Percentiles rank a stretch among this genome's conserved stretches.
These are phyloP conservation scores for Kluyveromyces wickerhamii DNA, from an alignment of 805 yeast species.

Conservation along the genomic window DNA sequence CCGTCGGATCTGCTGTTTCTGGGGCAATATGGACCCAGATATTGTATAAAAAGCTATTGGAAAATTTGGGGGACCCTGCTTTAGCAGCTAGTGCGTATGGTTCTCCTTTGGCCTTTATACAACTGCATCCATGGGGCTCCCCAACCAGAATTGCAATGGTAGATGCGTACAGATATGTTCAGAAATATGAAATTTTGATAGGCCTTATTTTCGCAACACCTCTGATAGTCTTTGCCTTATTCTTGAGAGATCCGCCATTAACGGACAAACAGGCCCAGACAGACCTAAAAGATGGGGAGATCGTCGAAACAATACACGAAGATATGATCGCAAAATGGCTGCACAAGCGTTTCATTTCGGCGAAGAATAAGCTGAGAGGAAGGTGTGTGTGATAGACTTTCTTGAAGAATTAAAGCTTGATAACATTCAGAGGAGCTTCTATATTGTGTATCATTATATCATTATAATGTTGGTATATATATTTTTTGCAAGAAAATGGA, in stretches of 20 bases:
- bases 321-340: constrained; percentile 21
- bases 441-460: no score
- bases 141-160: constrained; percentile 53
- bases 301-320: constrained; percentile 11
- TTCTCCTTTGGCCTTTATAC: constrained; percentile 44
- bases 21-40: constrained; percentile 69
- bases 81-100: constrained; percentile 42
- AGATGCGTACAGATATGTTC: constrained; percentile 50
- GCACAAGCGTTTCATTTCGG: no score
- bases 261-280: constrained; percentile 23
- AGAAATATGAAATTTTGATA: constrained; percentile 46
- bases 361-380: no score
- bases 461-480: no score
- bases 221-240: constrained; percentile 18
- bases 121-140: constrained; percentile 50
- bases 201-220: constrained; percentile 24
- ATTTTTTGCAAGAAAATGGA: no score
- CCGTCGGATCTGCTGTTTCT: constrained; percentile 54
- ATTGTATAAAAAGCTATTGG: constrained; percentile 39
- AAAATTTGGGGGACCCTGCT: constrained; percentile 30
- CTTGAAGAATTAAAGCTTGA: no score
- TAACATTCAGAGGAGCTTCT: no score
- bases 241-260: constrained; percentile 21
- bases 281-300: constrained; percentile 23
- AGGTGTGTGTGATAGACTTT: no score